A percentile compares a stretch with the other conserved stretches of the same genome.
phyloP scores from a whole-genome alignment of 305 asterid genomes.

The Fraxinus sp. region DNA sequence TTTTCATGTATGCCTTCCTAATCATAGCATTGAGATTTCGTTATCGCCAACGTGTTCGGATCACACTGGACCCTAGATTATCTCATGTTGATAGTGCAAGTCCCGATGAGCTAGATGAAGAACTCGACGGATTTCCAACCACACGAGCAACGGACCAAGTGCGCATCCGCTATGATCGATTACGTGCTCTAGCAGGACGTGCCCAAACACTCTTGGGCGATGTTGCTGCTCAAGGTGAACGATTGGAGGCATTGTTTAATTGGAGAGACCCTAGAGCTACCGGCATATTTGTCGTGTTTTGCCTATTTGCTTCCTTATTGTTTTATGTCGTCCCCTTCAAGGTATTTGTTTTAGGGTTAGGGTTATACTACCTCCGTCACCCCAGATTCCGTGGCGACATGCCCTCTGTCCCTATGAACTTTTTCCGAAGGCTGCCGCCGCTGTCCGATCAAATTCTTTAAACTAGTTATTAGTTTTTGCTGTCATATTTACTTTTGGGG shows the following conservation, averaged over 20 bases:
- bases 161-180: constrained; percentile 61
- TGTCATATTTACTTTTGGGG: background rate
- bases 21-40: constrained; percentile 51
- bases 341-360: constrained; percentile 57
- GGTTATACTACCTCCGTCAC: constrained; percentile 76
- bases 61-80: constrained; percentile 63
- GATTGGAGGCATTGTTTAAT: constrained; percentile 78
- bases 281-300: constrained; percentile 61
- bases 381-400: constrained; percentile 82
- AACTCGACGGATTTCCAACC: constrained; percentile 78
- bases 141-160: constrained; percentile 55
- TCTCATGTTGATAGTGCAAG: constrained; percentile 65
- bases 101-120: constrained; percentile 78
- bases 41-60: constrained; percentile 47
- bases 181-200: constrained; percentile 77
- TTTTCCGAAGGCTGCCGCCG: constrained; percentile 82
- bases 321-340: constrained; percentile 71
- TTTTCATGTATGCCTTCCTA: constrained; percentile 67
- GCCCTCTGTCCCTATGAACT: constrained; percentile 76
- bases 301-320: constrained; percentile 60
- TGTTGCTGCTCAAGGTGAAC: constrained; percentile 85
- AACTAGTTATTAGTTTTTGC: background rate
- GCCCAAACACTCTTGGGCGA: constrained; percentile 85
- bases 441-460: constrained; percentile 75
- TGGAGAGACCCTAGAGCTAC: constrained; percentile 93